Percentiles rank a stretch among this genome's conserved stretches.
Conservation (phyloP, 129 eudicot genomes). For the Saposhnikovia divaricata region DNA sequence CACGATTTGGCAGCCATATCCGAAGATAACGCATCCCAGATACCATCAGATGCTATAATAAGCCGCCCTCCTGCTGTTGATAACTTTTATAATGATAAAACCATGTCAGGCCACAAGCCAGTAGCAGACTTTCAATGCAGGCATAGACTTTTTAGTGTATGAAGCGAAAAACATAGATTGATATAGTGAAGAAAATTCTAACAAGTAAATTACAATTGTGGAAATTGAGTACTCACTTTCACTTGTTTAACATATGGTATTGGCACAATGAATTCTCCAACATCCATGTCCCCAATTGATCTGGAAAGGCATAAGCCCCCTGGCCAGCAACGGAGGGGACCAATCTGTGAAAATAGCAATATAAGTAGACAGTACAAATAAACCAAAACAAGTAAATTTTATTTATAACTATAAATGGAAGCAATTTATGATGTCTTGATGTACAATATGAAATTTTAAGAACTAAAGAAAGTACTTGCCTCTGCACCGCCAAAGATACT, state of each 20-base stretch:
- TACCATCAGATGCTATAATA: slow-evolving; percentile 89
- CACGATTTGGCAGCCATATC: slow-evolving; percentile 80
- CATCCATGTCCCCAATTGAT: slow-evolving; percentile 96
- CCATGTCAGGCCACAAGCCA: slow-evolving; percentile 9
- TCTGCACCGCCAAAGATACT: slow-evolving; percentile 72
- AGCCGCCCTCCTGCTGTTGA: slow-evolving; percentile 87
- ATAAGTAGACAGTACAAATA: slow-evolving; percentile 7
- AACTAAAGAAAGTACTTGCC: slow-evolving; percentile 26
- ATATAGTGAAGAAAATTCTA: background rate
- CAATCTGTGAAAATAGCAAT: slow-evolving; percentile 44
- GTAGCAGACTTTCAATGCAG: background rate
- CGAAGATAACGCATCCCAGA: slow-evolving; percentile 89
- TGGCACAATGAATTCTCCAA: slow-evolving; percentile 89
- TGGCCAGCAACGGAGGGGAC: slow-evolving; percentile 99
- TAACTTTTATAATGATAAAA: slow-evolving; percentile 35
- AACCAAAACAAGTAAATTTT: background rate
- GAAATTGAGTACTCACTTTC: slow-evolving; percentile 38
- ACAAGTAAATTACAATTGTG: background rate
- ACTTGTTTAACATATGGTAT: slow-evolving; percentile 92
- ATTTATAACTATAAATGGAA: background rate
- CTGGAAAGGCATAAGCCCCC: slow-evolving; percentile 98
- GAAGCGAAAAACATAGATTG: slow-evolving; percentile 1
- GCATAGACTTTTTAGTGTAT: background rate
- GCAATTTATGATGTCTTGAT: background rate
- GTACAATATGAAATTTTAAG: background rate